phyloP scores from a whole-genome alignment of 2,329 filamentous ascomycete species.

The Alternaria triticimaculans region DNA sequence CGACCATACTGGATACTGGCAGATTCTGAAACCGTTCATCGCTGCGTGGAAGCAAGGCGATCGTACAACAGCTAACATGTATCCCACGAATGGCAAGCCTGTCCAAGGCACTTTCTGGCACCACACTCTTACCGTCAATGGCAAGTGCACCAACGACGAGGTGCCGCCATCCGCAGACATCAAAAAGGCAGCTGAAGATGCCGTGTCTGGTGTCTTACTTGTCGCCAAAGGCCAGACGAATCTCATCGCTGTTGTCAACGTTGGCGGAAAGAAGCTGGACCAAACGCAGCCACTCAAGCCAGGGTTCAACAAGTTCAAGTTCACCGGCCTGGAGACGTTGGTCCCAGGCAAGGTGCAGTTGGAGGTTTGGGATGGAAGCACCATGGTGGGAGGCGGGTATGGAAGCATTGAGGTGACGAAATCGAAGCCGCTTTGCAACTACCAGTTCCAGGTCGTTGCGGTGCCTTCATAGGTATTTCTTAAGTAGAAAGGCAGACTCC shows the following conservation, averaged over 20 bases:
- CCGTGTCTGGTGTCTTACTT: slow-evolving; percentile 19
- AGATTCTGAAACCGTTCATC: slow-evolving; percentile 48
- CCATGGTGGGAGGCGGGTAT: slow-evolving; percentile 29
- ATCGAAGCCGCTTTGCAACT: slow-evolving; percentile 19
- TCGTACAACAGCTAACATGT: slow-evolving; percentile 27
- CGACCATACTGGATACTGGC: slow-evolving; percentile 46
- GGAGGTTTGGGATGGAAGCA: slow-evolving; percentile 33
- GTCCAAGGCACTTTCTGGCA: slow-evolving; percentile 30
- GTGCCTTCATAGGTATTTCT: background rate
- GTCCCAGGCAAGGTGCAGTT: slow-evolving; percentile 31
- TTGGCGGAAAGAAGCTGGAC: slow-evolving; percentile 12
- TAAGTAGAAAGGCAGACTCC: background rate
- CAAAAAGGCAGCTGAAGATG: slow-evolving; percentile 12
- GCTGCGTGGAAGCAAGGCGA: slow-evolving; percentile 46
- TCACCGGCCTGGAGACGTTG: slow-evolving; percentile 14
- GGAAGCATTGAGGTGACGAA: slow-evolving; percentile 11
- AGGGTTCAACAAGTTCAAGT: slow-evolving; percentile 34
- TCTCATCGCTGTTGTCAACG: slow-evolving; percentile 32
- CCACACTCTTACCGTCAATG: slow-evolving; percentile 21
- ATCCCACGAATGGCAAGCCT: slow-evolving; percentile 20
- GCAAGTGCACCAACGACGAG: no score
- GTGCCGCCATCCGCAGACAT: background rate
- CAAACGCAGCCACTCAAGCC: background rate
- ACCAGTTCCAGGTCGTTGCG: slow-evolving; percentile 16
- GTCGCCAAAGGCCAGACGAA: slow-evolving; percentile 19